These are phyloP conservation scores for Plasmodium reichenowi DNA, from an alignment of 169 alveolate genomes.

Conservation along the genomic window DNA sequence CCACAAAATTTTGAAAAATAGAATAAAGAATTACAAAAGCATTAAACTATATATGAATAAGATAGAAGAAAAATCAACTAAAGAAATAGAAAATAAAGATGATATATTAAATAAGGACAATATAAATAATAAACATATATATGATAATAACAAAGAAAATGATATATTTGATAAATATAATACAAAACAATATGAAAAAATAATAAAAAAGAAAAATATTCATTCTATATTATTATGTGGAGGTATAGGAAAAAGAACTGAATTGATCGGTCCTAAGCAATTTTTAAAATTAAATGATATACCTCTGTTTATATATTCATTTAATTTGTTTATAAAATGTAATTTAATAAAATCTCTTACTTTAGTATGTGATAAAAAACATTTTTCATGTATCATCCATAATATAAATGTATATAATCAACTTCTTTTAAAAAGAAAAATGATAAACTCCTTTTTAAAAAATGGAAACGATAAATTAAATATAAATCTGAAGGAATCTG, in stretches of 20 bases:
- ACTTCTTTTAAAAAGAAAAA: slow-evolving; percentile 17
- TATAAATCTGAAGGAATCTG: neutral
- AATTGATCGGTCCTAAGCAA: slow-evolving; percentile 23
- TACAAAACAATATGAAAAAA: slow-evolving; percentile 28
- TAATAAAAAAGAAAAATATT: slow-evolving; percentile 25
- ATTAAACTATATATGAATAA: too few relatives aligned
- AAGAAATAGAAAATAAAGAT: too few relatives aligned
- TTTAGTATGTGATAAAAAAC: slow-evolving; percentile 36
- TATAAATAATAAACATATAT: neutral
- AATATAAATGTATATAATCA: slow-evolving; percentile 12
- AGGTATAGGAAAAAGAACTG: slow-evolving; percentile 57
- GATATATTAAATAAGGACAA: neutral
- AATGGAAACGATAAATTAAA: neutral
- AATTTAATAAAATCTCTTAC: slow-evolving; percentile 33
- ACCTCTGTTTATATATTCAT: slow-evolving; percentile 58
- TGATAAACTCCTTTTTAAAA: slow-evolving; percentile 10
- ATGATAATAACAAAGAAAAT: too few relatives aligned
- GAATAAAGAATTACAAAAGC: too few relatives aligned
- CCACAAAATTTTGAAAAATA: too few relatives aligned
- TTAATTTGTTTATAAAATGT: slow-evolving; percentile 55
- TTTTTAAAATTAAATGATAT: slow-evolving; percentile 28
- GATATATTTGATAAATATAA: neutral
- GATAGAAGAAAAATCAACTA: too few relatives aligned
- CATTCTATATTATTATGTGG: slow-evolving; percentile 73
- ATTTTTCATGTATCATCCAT: neutral